A percentile compares a stretch with the other conserved stretches of the same genome.
Conservation (phyloP, 164 flowering plant species). For the grape (Vitis vinifera) region ASM3070453v1 NC_081808.1:20990001-20990500, state of each 20-base stretch:
- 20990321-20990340: neutral
- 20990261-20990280: neutral
- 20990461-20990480: no score
- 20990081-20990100: slow-evolving; percentile 5
- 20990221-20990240: neutral
- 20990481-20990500: no score
- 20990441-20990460: no score
- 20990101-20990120: neutral
- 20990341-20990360: neutral
- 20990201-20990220: no score
- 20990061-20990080: slow-evolving; percentile 19
- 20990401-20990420: no score
- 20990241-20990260: neutral
- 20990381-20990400: neutral
- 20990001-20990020: slow-evolving; percentile 7
- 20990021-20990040: slow-evolving; percentile 34
- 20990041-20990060: slow-evolving; percentile 27
- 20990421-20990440: no score
- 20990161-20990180: neutral
- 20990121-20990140: slow-evolving; percentile 5
- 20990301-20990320: neutral
- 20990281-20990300: neutral
- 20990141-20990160: neutral
- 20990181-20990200: slow-evolving; percentile 1
- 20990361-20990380: neutral